Conservation (phyloP, 2,329 filamentous ascomycete species). For the Scedosporium dehoogii region DNA sequence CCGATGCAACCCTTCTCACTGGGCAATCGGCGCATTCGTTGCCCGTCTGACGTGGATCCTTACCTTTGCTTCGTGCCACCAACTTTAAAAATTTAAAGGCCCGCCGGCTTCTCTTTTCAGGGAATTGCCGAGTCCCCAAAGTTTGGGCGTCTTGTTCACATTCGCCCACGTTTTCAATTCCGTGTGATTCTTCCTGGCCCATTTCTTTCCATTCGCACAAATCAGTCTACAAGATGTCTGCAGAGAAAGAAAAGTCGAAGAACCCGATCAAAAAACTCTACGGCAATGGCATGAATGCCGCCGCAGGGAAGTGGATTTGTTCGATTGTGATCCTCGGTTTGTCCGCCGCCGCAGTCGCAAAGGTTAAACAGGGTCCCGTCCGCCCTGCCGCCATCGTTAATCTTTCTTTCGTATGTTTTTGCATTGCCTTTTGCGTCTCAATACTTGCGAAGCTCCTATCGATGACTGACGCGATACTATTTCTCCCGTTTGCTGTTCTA, state of each 20-base stretch:
- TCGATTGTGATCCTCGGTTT: background rate
- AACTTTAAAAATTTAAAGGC: no score
- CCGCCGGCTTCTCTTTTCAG: no score
- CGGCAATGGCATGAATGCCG: background rate
- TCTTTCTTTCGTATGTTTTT: background rate
- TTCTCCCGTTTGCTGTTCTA: background rate
- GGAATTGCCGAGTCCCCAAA: no score
- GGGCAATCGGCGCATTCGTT: no score
- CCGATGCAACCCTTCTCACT: no score
- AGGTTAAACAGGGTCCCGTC: background rate
- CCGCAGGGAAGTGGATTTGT: background rate
- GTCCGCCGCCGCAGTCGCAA: background rate
- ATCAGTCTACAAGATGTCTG: background rate
- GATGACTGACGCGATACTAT: background rate
- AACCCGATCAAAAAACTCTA: background rate
- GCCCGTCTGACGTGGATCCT: no score
- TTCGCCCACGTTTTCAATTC: no score
- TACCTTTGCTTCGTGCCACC: no score
- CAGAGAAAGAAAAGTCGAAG: background rate
- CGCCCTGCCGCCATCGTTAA: background rate
- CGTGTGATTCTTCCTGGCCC: no score
- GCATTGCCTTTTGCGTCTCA: background rate
- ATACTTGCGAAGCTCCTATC: no score
- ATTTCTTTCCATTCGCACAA: no score
- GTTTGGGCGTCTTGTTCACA: no score